phyloP scores from a whole-genome alignment of 2,329 filamentous ascomycete species.

The Ploettnerulaceae sp. region DNA sequence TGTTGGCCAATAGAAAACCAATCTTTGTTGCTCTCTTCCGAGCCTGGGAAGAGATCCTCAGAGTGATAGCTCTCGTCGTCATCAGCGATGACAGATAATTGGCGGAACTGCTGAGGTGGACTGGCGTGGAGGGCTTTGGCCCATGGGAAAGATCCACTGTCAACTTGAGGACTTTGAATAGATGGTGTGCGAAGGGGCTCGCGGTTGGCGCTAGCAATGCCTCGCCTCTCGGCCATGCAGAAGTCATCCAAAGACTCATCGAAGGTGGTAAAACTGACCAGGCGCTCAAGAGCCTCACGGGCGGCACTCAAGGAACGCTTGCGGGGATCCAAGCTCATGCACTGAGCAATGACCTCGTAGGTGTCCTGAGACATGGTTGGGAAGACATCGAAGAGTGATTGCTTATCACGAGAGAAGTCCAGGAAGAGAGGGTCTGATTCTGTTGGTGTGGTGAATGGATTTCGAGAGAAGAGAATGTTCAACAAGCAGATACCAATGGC shows the following conservation, averaged over 20 bases:
- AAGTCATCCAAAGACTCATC: slow-evolving; percentile 93
- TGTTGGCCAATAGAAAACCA: slow-evolving; percentile 76
- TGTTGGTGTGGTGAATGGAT: slow-evolving; percentile 88
- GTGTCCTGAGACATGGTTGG: slow-evolving; percentile 98
- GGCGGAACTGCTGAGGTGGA: slow-evolving; percentile 65
- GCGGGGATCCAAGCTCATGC: slow-evolving; percentile 83
- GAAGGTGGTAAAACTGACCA: slow-evolving; percentile 87
- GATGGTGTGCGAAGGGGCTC: slow-evolving; percentile 95
- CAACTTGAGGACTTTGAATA: slow-evolving; percentile 79
- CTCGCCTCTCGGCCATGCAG: slow-evolving; percentile 73
- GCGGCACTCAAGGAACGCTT: slow-evolving; percentile 79
- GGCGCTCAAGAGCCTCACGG: slow-evolving; percentile 71
- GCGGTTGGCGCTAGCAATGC: slow-evolving; percentile 80
- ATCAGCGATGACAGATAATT: slow-evolving; percentile 82
- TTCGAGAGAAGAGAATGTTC: slow-evolving; percentile 94
- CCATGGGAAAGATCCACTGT: slow-evolving; percentile 88
- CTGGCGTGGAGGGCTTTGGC: slow-evolving; percentile 80
- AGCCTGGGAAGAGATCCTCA: slow-evolving; percentile 81
- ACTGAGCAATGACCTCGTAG: slow-evolving; percentile 86
- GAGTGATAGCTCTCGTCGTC: slow-evolving; percentile 66
- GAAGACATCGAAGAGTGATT: slow-evolving; percentile 96
- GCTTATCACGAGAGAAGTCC: slow-evolving; percentile 89
- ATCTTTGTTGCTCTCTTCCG: slow-evolving; percentile 61
- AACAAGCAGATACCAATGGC: slow-evolving; percentile 93
- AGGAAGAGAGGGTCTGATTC: slow-evolving; percentile 88